These are phyloP conservation scores for Talaromyces albobiverticillius DNA, from an alignment of 2,329 filamentous ascomycete genomes.

Conservation along the genomic window DNA sequence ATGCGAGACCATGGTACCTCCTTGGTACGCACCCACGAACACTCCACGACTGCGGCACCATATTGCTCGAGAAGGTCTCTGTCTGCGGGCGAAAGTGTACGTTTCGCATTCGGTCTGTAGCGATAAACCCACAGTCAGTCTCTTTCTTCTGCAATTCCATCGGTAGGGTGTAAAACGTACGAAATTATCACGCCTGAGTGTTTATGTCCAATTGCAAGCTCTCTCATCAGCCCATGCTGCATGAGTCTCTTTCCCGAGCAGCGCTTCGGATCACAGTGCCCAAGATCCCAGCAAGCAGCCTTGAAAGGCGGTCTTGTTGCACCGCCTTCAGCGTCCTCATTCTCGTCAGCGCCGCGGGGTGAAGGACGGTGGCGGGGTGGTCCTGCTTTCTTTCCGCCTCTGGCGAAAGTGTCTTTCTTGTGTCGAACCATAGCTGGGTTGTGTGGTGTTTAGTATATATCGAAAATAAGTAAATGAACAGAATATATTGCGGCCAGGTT, in stretches of 20 bases:
- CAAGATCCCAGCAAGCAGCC: constrained; percentile 95
- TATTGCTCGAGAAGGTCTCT: constrained; percentile 76
- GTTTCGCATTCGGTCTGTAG: constrained; percentile 76
- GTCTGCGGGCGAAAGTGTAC: constrained; percentile 79
- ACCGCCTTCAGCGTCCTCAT: constrained; percentile 33
- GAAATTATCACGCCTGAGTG: constrained; percentile 91
- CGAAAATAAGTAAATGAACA: too few species aligned
- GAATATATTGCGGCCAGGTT: too few species aligned
- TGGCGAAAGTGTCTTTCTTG: constrained; percentile 80
- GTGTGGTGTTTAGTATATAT: too few species aligned
- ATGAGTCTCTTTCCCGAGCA: constrained; percentile 96
- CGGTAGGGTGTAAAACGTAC: constrained; percentile 31
- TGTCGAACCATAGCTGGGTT: constrained; percentile 97
- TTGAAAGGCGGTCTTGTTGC: constrained; percentile 62
- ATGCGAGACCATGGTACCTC: constrained; percentile 91
- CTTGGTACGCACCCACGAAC: constrained; percentile 88
- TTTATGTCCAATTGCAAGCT: constrained; percentile 86
- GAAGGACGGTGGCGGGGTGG: constrained; percentile 55
- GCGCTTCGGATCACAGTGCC: constrained; percentile 94
- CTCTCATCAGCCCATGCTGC: constrained; percentile 87
- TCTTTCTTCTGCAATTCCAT: neutral
- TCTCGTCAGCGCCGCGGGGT: constrained; percentile 43
- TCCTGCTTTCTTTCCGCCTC: constrained; percentile 69
- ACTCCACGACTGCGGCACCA: constrained; percentile 94
- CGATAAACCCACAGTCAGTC: neutral